Percentiles rank a stretch among this genome's conserved stretches.
phyloP scores from a whole-genome alignment of 2,329 filamentous ascomycete genomes.

The Juglanconis sp. region DNA sequence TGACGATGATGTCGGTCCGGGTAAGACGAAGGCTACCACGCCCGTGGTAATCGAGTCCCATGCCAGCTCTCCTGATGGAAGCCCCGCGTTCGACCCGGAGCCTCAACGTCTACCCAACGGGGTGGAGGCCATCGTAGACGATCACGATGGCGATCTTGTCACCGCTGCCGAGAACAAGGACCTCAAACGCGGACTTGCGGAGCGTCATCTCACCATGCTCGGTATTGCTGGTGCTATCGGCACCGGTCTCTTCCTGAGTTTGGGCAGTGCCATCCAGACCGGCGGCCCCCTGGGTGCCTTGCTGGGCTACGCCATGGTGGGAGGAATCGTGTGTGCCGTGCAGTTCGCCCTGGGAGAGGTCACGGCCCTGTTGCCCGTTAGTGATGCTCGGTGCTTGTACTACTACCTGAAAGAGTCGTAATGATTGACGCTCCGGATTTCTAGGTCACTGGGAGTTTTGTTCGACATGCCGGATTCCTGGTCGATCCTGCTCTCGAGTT shows the following conservation, averaged over 20 bases:
- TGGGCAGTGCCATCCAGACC: conserved; percentile 49
- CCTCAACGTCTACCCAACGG: not conserved
- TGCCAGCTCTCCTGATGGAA: not conserved
- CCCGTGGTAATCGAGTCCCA: conserved; percentile 5
- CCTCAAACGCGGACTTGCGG: conserved; percentile 47
- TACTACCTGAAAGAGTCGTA: not conserved
- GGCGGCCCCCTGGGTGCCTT: conserved; percentile 48
- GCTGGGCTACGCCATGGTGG: conserved; percentile 54
- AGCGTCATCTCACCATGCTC: conserved; percentile 59
- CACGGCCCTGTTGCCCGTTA: conserved; percentile 54
- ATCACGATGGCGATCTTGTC: conserved; percentile 41
- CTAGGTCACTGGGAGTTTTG: conserved; percentile 56
- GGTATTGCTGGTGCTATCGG: conserved; percentile 61
- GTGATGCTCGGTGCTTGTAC: not conserved
- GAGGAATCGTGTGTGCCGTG: conserved; percentile 54
- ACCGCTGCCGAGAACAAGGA: conserved; percentile 46
- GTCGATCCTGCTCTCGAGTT: conserved; percentile 60
- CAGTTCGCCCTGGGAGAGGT: conserved; percentile 60
- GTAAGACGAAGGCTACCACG: conserved; percentile 2
- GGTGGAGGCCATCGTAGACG: not conserved
- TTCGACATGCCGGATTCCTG: conserved; percentile 57
- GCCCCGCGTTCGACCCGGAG: not conserved
- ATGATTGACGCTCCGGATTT: no score
- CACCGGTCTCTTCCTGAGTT: conserved; percentile 58
- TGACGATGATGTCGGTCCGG: not conserved